These are phyloP conservation scores for Grosmannia huntii DNA, from an alignment of 2,329 filamentous ascomycete species.

Conservation along the genomic window DNA sequence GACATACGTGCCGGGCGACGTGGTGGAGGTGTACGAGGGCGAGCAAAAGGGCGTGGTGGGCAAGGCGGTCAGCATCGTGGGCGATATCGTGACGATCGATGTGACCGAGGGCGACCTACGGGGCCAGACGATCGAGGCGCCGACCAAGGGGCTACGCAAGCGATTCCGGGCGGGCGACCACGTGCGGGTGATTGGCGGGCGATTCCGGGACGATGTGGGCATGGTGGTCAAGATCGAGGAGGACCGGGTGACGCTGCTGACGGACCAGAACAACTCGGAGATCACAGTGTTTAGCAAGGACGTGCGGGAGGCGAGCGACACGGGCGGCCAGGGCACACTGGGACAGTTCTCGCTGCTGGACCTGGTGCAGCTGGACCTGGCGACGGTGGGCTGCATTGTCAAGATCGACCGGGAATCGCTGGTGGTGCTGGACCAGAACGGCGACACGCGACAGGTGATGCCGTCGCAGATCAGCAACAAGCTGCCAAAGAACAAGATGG, in stretches of 20 bases:
- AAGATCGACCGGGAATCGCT: conserved; percentile 92
- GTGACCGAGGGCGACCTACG: conserved; percentile 72
- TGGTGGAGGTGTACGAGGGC: conserved; percentile 92
- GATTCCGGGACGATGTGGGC: conserved; percentile 88
- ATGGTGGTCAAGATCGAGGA: conserved; percentile 92
- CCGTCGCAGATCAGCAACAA: conserved; percentile 89
- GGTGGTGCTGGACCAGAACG: conserved; percentile 81
- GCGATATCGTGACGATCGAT: conserved; percentile 80
- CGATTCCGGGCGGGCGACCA: conserved; percentile 89
- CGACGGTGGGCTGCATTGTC: conserved; percentile 85
- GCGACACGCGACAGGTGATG: conserved; percentile 67
- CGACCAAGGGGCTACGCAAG: conserved; percentile 83
- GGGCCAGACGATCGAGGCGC: conserved; percentile 82
- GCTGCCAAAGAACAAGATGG: conserved; percentile 66
- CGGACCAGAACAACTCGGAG: conserved; percentile 83
- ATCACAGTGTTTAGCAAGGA: conserved; percentile 98
- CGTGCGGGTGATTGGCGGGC: conserved; percentile 95
- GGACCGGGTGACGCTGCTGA: conserved; percentile 84
- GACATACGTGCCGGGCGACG: conserved; percentile 81
- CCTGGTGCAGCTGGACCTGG: conserved; percentile 82
- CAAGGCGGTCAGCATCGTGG: conserved; percentile 72
- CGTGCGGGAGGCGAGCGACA: conserved; percentile 82
- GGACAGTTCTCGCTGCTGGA: conserved; percentile 88
- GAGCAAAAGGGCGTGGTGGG: conserved; percentile 89
- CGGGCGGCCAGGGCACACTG: conserved; percentile 71